A percentile compares a stretch with the other conserved stretches of the same genome.
Conservation (phyloP, 1,139 yeast genomes). For the Pichia sp. region DNA sequence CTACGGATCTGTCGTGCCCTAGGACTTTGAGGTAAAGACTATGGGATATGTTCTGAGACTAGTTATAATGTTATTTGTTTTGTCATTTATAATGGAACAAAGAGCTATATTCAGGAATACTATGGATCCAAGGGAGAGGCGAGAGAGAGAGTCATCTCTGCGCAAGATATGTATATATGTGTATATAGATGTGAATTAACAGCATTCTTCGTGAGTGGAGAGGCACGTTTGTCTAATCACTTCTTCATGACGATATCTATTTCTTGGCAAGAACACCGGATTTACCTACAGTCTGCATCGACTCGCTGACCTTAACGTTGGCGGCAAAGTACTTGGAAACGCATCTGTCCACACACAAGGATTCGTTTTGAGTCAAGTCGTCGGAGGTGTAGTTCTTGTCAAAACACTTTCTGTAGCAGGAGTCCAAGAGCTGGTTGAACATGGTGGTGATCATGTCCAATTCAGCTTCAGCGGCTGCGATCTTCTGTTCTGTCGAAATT, state of each 20-base stretch:
- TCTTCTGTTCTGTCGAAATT: conserved; percentile 67
- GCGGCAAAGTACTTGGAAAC: conserved; percentile 96
- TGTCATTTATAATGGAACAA: conserved; percentile 1
- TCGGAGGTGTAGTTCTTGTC: conserved; percentile 63
- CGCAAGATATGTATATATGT: neutral
- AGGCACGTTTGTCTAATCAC: neutral
- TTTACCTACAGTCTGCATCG: conserved; percentile 36
- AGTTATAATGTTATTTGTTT: neutral
- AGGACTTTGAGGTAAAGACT: conserved; percentile 37
- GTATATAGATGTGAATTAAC: neutral
- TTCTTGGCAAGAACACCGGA: conserved; percentile 30
- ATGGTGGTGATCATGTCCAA: conserved; percentile 94
- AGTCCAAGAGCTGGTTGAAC: conserved; percentile 82
- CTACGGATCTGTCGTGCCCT: conserved; percentile 59
- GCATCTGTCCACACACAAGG: conserved; percentile 93
- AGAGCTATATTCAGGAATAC: conserved; percentile 14
- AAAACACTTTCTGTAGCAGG: conserved; percentile 90
- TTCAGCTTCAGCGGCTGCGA: conserved; percentile 84
- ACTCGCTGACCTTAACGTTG: conserved; percentile 91
- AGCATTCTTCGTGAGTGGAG: neutral
- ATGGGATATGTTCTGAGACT: neutral
- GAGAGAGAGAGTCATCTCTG: neutral
- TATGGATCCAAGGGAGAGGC: conserved; percentile 3
- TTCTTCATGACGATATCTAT: neutral
- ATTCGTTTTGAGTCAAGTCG: conserved; percentile 78